These are phyloP conservation scores for Hygrophoropsis aurantiaca DNA, from an alignment of 768 basidiomycete genomes.

Conservation along the genomic window DNA sequence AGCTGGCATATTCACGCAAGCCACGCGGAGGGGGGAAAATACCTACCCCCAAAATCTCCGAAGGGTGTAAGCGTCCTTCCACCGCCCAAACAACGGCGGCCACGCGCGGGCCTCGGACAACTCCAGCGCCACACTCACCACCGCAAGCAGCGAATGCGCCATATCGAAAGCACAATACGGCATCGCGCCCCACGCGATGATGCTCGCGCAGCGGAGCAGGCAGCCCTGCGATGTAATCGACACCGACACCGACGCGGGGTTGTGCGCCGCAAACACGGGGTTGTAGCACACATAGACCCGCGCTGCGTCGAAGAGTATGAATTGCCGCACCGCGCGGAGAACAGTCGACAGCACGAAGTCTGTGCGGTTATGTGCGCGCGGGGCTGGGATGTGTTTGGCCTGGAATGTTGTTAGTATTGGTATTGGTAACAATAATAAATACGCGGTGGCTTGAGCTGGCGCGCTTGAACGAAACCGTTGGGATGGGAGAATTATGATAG, in stretches of 20 bases:
- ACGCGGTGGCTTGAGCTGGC: background rate
- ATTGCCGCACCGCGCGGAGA: constrained; percentile 5
- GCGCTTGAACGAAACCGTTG: constrained; percentile 13
- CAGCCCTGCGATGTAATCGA: too few relatives aligned
- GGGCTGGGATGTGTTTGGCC: constrained; percentile 7
- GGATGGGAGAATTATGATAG: too few relatives aligned
- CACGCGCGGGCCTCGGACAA: constrained; percentile 35
- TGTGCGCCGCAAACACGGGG: constrained; percentile 9
- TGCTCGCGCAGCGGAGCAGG: background rate
- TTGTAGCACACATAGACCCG: constrained; percentile 9
- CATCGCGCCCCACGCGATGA: background rate
- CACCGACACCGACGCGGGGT: too few relatives aligned
- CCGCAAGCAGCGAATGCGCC: background rate
- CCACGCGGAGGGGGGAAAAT: too few relatives aligned
- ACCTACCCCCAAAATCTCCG: constrained; percentile 43
- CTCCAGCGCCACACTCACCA: constrained; percentile 9
- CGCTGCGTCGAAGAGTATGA: constrained; percentile 13
- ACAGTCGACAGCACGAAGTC: constrained; percentile 24
- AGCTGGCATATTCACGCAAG: constrained; percentile 7
- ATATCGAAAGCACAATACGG: background rate
- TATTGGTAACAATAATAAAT: too few relatives aligned
- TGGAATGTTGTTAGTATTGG: background rate
- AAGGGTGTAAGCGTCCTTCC: constrained; percentile 36
- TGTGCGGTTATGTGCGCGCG: constrained; percentile 12
- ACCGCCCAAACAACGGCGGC: constrained; percentile 36